These are phyloP conservation scores for Triadica sebifera DNA, from an alignment of 345 rosid species.

Conservation along the genomic window DNA sequence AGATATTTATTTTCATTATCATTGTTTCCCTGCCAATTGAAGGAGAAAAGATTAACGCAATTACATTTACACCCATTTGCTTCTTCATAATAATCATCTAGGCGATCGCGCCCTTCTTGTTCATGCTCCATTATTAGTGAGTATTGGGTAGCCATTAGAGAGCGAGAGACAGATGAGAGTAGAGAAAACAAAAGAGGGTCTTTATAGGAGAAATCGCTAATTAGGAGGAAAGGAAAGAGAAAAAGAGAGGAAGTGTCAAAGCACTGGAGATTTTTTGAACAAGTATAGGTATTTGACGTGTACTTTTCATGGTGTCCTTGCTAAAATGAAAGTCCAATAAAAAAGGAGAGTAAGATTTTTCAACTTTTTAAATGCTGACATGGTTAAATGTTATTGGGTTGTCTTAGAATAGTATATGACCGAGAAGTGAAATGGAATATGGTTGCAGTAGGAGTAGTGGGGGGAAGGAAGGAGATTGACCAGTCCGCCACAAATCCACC, in stretches of 20 bases:
- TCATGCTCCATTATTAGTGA: conserved; percentile 33
- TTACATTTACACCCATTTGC: conserved; percentile 33
- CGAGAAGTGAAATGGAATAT: background rate
- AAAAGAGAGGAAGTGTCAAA: conserved; percentile 5
- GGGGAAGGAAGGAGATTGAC: background rate
- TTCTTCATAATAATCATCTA: conserved; percentile 15
- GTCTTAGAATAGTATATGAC: background rate
- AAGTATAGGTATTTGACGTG: background rate
- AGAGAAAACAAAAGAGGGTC: background rate
- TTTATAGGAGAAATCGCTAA: background rate
- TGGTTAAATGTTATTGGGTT: background rate
- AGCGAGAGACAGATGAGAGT: background rate
- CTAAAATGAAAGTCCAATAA: background rate
- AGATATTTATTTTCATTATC: background rate
- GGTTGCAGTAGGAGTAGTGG: too few species aligned
- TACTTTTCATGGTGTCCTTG: background rate
- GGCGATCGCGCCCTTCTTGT: conserved; percentile 13
- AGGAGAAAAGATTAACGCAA: conserved; percentile 38
- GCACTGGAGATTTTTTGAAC: background rate
- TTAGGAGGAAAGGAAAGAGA: background rate
- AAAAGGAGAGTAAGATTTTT: background rate
- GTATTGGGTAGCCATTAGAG: background rate
- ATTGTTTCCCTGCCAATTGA: conserved; percentile 23
- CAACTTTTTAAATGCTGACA: background rate
- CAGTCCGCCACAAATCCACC: background rate